Base-by-base conservation (phyloP, 2,329 filamentous ascomycete genomes). In the Setomelanomma holmii region DNA sequence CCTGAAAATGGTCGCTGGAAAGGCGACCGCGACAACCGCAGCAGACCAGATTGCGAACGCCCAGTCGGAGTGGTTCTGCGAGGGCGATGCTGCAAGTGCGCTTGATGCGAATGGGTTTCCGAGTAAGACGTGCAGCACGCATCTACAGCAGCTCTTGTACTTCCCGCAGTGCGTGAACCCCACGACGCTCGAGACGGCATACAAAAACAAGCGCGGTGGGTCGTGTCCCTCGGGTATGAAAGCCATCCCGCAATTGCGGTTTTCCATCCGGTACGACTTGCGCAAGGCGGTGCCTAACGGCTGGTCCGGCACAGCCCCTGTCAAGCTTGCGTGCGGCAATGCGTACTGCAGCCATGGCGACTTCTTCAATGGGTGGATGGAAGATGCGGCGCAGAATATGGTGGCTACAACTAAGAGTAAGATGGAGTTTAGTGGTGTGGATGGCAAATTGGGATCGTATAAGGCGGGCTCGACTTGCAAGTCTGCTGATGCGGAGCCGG, bases 321-420 rank as follows among this genome's bases (percentile, higher is more conserved):
- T 80, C 19, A 74, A 79, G 67, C 71, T 80, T 0, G 71, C 79
- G 0, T 79, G 73, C 49, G 69, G 69, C 5, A 40, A 63, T n/a
- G 73, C 74, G 0, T 80, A 69, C 60, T 77, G 75, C 70, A 70
- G 67, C 3, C 79, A 81, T 56, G 78, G 79, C 3, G 79, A 81
- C 57, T 80, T 81, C 45, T 78, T 81, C 63, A 80, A 80, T 34
- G 79, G 69, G 1, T 81, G 79, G 79, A 67, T 75, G 1, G 60
- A 63, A 12, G 76, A 79, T 47, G 74, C 71, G 0, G 77, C 76
- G 0, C 38, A 63, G 49, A 77, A 77, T 49, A 78, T 80, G 77
- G 55, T 80, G 11, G 66, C 60, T 23, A 69, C 76, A 1, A 75
- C 70, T 0, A 58, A 49, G 24, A 60, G 64, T 44, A 76, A 77